phyloP scores from a whole-genome alignment of 2,329 filamentous ascomycete genomes.

The Aspergillus unguis region DNA sequence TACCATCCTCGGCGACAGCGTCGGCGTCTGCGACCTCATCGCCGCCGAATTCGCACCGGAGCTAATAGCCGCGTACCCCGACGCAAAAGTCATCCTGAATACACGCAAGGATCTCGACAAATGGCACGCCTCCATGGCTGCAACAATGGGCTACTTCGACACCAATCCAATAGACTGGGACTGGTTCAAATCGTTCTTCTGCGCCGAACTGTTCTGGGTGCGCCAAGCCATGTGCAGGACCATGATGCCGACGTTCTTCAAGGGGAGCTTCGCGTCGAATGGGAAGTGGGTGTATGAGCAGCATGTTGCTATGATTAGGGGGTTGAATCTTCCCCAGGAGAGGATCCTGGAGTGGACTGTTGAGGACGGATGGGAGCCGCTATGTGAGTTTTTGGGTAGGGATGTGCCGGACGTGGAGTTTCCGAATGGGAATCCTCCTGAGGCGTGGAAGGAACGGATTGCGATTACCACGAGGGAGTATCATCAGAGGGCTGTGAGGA shows the following conservation, averaged over 20 bases:
- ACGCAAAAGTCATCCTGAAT: conserved; percentile 22
- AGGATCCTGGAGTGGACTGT: conserved; percentile 26
- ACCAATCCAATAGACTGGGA: conserved; percentile 14
- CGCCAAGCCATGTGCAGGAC: conserved; percentile 17
- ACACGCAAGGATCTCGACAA: conserved; percentile 13
- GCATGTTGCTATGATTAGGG: conserved; percentile 14
- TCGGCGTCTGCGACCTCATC: conserved; percentile 33
- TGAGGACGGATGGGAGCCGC: conserved; percentile 28
- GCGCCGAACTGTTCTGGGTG: conserved; percentile 20
- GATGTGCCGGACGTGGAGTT: not conserved
- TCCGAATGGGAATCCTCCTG: conserved; percentile 8
- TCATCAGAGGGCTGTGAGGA: conserved; percentile 15
- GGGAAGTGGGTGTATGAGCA: conserved; percentile 11
- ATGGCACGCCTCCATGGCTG: conserved; percentile 19
- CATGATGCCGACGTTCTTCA: conserved; percentile 18
- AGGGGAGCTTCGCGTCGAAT: conserved; percentile 8
- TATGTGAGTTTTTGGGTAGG: conserved; percentile 17
- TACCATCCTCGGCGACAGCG: conserved; percentile 27
- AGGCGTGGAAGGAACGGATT: conserved; percentile 19
- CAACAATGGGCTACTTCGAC: conserved; percentile 18
- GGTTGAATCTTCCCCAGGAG: conserved; percentile 16
- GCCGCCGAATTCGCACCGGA: conserved; percentile 34
- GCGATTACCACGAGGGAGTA: conserved; percentile 14
- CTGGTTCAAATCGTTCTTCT: conserved; percentile 18
- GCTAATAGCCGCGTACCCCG: conserved; percentile 34